phyloP scores from a whole-genome alignment of 768 basidiomycete species.

The Gyrodon lividus region DNA sequence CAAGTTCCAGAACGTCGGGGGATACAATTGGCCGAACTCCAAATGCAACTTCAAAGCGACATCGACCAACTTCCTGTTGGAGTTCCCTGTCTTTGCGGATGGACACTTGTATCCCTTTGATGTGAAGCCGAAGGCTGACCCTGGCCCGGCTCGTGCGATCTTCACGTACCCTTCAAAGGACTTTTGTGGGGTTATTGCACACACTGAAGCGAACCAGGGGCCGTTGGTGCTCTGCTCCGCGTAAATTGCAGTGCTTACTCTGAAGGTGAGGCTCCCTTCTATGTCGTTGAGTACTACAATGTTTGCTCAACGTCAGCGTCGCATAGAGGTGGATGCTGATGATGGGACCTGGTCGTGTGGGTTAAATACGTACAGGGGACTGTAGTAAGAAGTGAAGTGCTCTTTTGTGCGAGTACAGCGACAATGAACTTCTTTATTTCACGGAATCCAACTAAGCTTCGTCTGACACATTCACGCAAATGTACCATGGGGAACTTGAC shows the following conservation, averaged over 20 bases:
- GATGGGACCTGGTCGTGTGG: no score
- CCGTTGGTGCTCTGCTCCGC: not conserved
- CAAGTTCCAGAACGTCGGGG: not conserved
- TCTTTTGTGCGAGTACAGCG: no score
- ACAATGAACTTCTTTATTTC: no score
- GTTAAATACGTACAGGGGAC: no score
- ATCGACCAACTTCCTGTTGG: not conserved
- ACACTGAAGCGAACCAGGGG: not conserved
- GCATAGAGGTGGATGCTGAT: no score
- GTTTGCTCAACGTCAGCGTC: not conserved
- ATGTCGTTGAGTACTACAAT: not conserved
- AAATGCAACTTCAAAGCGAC: not conserved
- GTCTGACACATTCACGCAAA: not conserved
- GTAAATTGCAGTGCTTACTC: not conserved
- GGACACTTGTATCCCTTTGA: slow-evolving; percentile 1
- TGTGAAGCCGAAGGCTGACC: not conserved
- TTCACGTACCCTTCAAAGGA: not conserved
- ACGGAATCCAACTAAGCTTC: slow-evolving; percentile 1
- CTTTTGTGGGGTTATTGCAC: not conserved
- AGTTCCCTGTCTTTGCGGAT: not conserved
- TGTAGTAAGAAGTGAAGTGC: no score
- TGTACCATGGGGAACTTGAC: not conserved
- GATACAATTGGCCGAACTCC: not conserved
- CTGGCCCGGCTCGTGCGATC: not conserved
- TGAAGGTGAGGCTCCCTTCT: not conserved